Evolutionary conservation across 139 green algal genomes (phyloP).

Genomic region (Eudorina sp.): DNA sequence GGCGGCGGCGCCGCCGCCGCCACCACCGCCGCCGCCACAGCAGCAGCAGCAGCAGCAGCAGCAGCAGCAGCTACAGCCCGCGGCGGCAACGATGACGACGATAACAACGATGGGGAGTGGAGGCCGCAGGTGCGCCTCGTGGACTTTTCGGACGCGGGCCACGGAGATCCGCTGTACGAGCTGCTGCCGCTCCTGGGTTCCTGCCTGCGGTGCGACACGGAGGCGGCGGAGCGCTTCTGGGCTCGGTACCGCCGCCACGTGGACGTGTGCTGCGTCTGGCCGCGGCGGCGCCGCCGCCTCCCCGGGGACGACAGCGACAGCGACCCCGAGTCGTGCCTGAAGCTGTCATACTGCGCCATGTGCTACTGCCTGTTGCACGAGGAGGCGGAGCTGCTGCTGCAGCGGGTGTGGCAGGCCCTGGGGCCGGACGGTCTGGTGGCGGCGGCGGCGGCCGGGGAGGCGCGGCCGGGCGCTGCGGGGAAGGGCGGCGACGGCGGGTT

Average conservation of each 20-base stretch:
- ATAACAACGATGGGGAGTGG: background rate
- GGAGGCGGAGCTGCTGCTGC: slow-evolving; percentile 34
- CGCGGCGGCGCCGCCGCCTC: background rate
- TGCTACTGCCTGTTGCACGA: slow-evolving; percentile 48
- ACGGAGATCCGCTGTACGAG: slow-evolving; percentile 65
- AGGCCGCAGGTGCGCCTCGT: slow-evolving; percentile 42
- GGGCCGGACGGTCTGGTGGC: background rate
- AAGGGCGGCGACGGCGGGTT: background rate
- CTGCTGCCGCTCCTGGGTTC: slow-evolving; percentile 40
- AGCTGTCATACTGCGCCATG: slow-evolving; percentile 41
- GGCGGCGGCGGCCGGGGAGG: background rate
- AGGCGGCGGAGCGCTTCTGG: slow-evolving; percentile 18
- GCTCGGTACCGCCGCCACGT: background rate
- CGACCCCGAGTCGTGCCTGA: background rate
- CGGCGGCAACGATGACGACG: background rate
- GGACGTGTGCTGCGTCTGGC: background rate
- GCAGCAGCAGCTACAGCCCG: background rate
- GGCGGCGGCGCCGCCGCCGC: background rate
- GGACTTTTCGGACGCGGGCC: slow-evolving; percentile 61
- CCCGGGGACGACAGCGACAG: background rate
- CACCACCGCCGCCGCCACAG: background rate
- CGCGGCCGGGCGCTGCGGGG: background rate
- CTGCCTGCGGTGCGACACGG: background rate
- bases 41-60: background rate
- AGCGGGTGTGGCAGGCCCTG: background rate